A percentile compares a stretch with the other conserved stretches of the same genome.
phyloP scores from a whole-genome alignment of 2,329 filamentous ascomycete species.

The Fusarium tuaranense region DNA sequence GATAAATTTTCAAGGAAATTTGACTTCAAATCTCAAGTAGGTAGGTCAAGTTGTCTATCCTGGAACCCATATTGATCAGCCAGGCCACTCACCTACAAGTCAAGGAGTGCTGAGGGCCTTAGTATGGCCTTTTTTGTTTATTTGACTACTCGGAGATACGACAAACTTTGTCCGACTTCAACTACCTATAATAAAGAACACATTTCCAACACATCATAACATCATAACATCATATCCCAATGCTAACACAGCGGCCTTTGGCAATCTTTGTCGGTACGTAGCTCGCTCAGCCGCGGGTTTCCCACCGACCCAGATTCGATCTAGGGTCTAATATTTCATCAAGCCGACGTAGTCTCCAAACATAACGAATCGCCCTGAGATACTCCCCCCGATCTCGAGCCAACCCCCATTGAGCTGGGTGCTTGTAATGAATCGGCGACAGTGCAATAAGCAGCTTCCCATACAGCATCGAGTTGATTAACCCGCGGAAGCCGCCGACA shows the following conservation, averaged over 20 bases:
- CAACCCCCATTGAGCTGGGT: neutral
- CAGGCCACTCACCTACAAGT: neutral
- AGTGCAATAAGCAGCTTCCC: neutral
- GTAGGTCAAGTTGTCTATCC: neutral
- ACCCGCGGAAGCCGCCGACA: slow-evolving; percentile 1
- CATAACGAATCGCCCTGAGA: neutral
- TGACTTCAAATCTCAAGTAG: neutral
- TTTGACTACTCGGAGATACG: no score
- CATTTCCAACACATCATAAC: no score
- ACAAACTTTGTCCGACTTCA: no score
- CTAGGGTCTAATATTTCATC: no score
- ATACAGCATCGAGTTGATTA: slow-evolving; percentile 11
- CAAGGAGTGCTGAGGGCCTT: no score
- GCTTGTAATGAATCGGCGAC: neutral
- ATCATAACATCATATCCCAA: no score
- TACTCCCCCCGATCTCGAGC: neutral
- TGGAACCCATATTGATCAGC: neutral
- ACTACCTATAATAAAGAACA: no score
- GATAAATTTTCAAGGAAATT: neutral
- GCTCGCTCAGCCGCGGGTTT: no score
- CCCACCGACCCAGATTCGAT: no score
- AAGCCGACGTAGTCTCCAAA: neutral
- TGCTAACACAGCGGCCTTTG: no score
- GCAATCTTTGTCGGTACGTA: no score
- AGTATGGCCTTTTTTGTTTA: no score